These are phyloP conservation scores for Umbilicaria muhlenbergii DNA, from an alignment of 495 filamentous ascomycete genomes.

Conservation along the genomic window DNA sequence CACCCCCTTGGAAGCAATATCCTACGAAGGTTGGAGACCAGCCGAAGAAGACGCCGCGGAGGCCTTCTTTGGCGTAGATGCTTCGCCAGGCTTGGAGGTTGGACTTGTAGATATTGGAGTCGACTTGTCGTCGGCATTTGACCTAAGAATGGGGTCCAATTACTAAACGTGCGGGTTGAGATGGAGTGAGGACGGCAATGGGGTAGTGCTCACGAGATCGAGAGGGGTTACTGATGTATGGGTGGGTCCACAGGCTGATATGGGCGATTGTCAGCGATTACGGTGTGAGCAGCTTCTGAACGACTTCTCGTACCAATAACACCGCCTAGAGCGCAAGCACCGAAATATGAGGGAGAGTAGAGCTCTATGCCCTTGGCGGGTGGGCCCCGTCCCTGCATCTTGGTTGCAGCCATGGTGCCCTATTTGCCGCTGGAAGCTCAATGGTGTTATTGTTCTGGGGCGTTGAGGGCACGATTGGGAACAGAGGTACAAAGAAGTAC, in stretches of 20 bases:
- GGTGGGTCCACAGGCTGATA: constrained; percentile 39
- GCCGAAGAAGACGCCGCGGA: constrained; percentile 58
- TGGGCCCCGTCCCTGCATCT: constrained; percentile 7
- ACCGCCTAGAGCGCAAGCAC: constrained; percentile 46
- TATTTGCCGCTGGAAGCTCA: not conserved
- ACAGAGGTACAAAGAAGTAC: too few relatives aligned
- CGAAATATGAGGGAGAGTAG: constrained; percentile 51
- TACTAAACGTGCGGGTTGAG: not conserved
- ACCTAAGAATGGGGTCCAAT: constrained; percentile 39
- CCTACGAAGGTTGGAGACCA: constrained; percentile 57
- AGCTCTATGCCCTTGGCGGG: constrained; percentile 35
- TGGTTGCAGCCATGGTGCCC: constrained; percentile 3
- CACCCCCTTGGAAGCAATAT: constrained; percentile 58
- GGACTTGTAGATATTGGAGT: constrained; percentile 51
- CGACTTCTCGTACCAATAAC: constrained; percentile 35
- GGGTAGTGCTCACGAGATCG: constrained; percentile 8
- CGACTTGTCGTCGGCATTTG: constrained; percentile 60
- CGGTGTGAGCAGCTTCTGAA: constrained; percentile 1
- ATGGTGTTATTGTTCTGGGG: constrained; percentile 5
- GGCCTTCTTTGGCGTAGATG: constrained; percentile 47
- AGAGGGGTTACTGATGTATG: constrained; percentile 35
- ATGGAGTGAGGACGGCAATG: not conserved
- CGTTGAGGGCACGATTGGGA: too few relatives aligned
- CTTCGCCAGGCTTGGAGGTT: constrained; percentile 50
- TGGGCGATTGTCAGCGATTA: not conserved